Evolutionary conservation across 495 filamentous ascomycete species (phyloP), one percentile per base, ranked within the genome.

Genomic region (Aspergillus conjunctus): DNA sequence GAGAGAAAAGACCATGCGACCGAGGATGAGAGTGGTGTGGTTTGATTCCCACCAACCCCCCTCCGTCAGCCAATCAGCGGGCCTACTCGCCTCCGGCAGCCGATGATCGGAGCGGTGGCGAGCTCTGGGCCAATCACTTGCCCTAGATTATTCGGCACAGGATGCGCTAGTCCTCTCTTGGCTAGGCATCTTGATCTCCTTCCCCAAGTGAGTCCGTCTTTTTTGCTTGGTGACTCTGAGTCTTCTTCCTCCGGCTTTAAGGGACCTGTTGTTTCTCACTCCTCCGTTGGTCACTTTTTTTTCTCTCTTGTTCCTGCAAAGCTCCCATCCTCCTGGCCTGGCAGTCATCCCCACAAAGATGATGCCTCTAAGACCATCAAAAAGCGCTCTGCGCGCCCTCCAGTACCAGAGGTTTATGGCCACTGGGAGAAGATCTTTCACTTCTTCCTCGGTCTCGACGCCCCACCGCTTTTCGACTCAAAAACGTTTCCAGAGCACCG

Each of bases 401-500:
- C 76, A 78, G 43, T 66, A 73, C 60, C 75, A 76, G 69, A 78
- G 71, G 61, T 71, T 71, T 56, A 65, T 78, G 20, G 62, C 69
- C 68, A 74, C 73, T 61, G 69, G 67, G 44, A 71, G 73, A 62
- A 70, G 77, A 60, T 58, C 71, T 39, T 80, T 82, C 58, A 76
- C 75, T 31, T 68, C 74, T 44, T 77, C 79, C 18, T 66, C 73
- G 50, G 73, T 75, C 64, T 68, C 73, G 30, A 76, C 79, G 70
- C 74, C 76, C 70, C 73, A 80, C 75, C 71, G 78, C 72, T 72
- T 72, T 66, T 73, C 67, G 66, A 52, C 64, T 59, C 77, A 73
- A 66, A 82, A 77, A 68, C 75, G 81, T 71, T 61, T 64, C 39
- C 79, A 82, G 69, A 82, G 79, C 61, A 84, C 81, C 30, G 80